Conservation (phyloP, 441 rosid genomes). For the Adansonia rubrostipa region DNA sequence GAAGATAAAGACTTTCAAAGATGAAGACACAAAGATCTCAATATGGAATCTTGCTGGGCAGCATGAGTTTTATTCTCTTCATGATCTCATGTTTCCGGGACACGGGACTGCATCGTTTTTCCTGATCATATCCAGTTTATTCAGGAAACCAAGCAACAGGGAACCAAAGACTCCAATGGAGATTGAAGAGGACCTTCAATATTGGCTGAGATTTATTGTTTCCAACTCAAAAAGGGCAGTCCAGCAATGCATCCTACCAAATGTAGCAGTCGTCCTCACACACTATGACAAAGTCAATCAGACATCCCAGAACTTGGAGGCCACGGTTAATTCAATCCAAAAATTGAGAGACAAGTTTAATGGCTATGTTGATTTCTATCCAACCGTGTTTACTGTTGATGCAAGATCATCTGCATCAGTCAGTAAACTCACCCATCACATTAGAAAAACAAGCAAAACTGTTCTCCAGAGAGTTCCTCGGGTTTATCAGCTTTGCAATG, state of each 20-base stretch:
- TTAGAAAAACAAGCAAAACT: constrained; percentile 71
- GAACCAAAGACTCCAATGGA: constrained; percentile 81
- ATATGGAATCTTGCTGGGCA: constrained; percentile 94
- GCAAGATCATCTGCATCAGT: constrained; percentile 88
- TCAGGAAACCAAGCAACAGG: constrained; percentile 75
- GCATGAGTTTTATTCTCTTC: constrained; percentile 87
- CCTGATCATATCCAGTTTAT: constrained; percentile 79
- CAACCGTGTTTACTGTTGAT: constrained; percentile 85
- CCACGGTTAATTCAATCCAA: constrained; percentile 57
- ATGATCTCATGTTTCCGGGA: constrained; percentile 95
- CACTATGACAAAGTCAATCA: constrained; percentile 72
- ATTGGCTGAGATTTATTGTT: constrained; percentile 89
- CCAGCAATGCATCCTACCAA: constrained; percentile 85
- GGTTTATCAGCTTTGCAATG: constrained; percentile 91
- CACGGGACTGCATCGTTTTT: constrained; percentile 82
- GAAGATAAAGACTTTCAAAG: constrained; percentile 83
- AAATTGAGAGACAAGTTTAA: constrained; percentile 74
- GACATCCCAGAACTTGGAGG: constrained; percentile 65
- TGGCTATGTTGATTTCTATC: constrained; percentile 74
- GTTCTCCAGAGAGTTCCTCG: constrained; percentile 81
- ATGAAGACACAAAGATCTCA: constrained; percentile 78
- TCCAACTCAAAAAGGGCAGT: constrained; percentile 82
- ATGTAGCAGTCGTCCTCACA: constrained; percentile 80
- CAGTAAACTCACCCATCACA: constrained; percentile 72
- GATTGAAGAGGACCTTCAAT: constrained; percentile 84